A percentile compares a stretch with the other conserved stretches of the same genome.
Conservation (phyloP, 257 asterid genomes). For the Fraxinus quadrangulata region DNA sequence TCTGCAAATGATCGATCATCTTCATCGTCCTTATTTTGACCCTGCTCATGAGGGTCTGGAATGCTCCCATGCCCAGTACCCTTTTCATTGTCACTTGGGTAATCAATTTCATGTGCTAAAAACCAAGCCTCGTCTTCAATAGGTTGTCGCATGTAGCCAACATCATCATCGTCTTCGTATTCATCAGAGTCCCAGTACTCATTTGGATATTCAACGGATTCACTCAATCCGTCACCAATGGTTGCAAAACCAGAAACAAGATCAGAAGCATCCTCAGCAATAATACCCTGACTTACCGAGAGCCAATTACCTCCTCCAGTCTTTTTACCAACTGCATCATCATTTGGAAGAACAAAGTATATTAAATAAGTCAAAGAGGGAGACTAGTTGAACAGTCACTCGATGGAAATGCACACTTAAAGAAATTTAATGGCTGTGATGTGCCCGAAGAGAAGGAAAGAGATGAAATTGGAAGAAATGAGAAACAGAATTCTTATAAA, state of each 20-base stretch:
- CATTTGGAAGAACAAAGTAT: conserved; percentile 28
- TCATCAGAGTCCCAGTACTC: conserved; percentile 99
- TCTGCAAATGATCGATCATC: conserved; percentile 90
- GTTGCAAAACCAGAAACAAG: conserved; percentile 96
- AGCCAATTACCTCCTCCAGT: conserved; percentile 82
- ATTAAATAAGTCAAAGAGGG: conserved; percentile 24
- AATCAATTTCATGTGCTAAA: conserved; percentile 96
- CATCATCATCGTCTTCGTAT: conserved; percentile 92
- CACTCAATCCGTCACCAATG: conserved; percentile 50
- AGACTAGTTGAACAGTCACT: background rate
- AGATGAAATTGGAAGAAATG: background rate
- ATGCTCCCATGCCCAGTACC: conserved; percentile 76
- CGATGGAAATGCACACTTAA: background rate
- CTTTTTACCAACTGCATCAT: conserved; percentile 59
- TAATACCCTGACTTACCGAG: conserved; percentile 92
- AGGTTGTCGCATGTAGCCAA: conserved; percentile 96
- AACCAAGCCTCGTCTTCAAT: conserved; percentile 98
- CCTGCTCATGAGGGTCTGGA: conserved; percentile 77
- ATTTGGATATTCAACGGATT: conserved; percentile 81
- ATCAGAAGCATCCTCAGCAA: conserved; percentile 86
- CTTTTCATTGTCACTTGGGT: conserved; percentile 96
- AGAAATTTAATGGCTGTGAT: background rate
- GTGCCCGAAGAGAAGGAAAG: conserved; percentile 7
- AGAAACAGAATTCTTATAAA: background rate
- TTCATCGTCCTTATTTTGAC: conserved; percentile 67